phyloP scores from a whole-genome alignment of 2,329 filamentous ascomycete genomes.

The Apiospora pterosperma region DNA sequence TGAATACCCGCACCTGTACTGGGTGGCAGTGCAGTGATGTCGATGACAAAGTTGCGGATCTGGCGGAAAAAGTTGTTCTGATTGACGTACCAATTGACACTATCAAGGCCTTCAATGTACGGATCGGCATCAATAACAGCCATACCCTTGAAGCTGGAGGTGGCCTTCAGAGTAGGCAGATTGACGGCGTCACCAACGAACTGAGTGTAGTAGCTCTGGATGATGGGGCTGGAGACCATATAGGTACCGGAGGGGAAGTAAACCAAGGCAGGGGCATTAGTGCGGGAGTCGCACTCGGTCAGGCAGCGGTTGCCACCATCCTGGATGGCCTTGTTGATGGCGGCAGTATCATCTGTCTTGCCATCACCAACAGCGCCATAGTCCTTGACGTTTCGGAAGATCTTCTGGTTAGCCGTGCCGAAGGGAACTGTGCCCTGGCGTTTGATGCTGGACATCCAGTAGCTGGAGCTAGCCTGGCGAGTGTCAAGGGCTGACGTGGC shows the following conservation, averaged over 20 bases:
- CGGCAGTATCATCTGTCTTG: constrained; percentile 76
- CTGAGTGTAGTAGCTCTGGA: constrained; percentile 91
- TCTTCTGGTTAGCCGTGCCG: constrained; percentile 57
- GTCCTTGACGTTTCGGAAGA: constrained; percentile 75
- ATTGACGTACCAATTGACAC: constrained; percentile 72
- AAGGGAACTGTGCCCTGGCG: constrained; percentile 69
- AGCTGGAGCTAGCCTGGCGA: constrained; percentile 41
- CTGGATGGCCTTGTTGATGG: constrained; percentile 81
- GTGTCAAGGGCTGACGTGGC: constrained; percentile 18
- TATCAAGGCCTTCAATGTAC: constrained; percentile 60
- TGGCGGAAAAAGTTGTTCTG: constrained; percentile 84
- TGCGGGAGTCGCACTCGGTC: constrained; percentile 76
- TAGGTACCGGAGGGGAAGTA: constrained; percentile 93
- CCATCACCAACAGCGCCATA: constrained; percentile 69
- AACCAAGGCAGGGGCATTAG: constrained; percentile 78
- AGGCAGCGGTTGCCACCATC: constrained; percentile 74
- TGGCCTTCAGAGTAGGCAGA: constrained; percentile 72
- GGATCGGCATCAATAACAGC: constrained; percentile 87
- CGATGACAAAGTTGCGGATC: constrained; percentile 78
- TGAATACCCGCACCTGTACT: constrained; percentile 68
- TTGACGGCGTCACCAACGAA: constrained; percentile 76
- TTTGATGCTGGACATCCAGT: constrained; percentile 70
- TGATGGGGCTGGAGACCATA: constrained; percentile 71
- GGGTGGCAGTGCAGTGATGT: constrained; percentile 63
- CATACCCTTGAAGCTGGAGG: constrained; percentile 73